Conservation (phyloP, 768 basidiomycete species). For the Phanerochaete carnosa region DNA sequence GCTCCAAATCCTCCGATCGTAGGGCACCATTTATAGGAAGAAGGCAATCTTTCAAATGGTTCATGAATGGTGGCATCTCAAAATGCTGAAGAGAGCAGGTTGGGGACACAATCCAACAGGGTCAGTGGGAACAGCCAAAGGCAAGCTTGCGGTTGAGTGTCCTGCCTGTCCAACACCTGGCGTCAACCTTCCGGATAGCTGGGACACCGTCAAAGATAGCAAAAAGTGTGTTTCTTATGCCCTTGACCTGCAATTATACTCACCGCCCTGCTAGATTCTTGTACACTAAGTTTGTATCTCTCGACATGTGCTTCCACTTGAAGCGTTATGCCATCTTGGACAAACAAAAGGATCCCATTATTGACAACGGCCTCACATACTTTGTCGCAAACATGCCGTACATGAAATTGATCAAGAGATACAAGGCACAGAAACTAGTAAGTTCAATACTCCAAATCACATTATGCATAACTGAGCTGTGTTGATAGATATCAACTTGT, state of each 20-base stretch:
- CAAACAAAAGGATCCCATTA: slow-evolving; percentile 16
- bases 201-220: slow-evolving; percentile 8
- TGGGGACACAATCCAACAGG: slow-evolving; percentile 19
- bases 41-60: slow-evolving; percentile 10
- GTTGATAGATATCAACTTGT: slow-evolving; percentile 11
- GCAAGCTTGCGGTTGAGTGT: slow-evolving; percentile 19
- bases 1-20: no score
- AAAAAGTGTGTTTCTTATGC: slow-evolving; percentile 9
- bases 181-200: slow-evolving; percentile 18
- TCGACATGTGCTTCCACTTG: slow-evolving; percentile 28
- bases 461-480: background rate
- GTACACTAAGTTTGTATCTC: slow-evolving; percentile 21
- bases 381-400: slow-evolving; percentile 23
- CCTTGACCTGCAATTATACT: background rate
- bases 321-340: slow-evolving; percentile 17
- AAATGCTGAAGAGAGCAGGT: slow-evolving; percentile 19
- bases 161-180: slow-evolving; percentile 23
- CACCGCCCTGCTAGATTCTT: slow-evolving; percentile 18
- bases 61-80: slow-evolving; percentile 18
- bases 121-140: slow-evolving; percentile 4
- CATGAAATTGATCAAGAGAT: background rate
- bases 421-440: background rate
- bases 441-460: background rate
- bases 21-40: no score
- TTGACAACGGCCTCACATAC: slow-evolving; percentile 24